Conservation (phyloP, 371 early-diverging fungal species). For the Mucor circinelloides region DNA sequence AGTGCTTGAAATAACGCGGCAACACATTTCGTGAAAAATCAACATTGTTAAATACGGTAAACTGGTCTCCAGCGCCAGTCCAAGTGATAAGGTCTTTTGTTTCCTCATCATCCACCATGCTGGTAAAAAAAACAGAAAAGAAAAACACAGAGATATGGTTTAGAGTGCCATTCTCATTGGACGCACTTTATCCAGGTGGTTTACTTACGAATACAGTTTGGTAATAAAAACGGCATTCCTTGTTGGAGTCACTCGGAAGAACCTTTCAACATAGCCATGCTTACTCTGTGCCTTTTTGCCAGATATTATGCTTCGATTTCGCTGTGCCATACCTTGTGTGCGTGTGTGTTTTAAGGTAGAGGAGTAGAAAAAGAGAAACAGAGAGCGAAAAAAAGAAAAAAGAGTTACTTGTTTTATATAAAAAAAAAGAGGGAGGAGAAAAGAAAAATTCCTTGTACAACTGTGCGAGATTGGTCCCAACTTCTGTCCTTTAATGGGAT, state of each 20-base stretch:
- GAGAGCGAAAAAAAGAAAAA: background rate
- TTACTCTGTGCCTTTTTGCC: constrained; percentile 14
- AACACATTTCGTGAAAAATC: constrained; percentile 27
- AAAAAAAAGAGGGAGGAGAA: background rate
- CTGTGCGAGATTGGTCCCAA: background rate
- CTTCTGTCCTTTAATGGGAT: background rate
- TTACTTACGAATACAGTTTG: constrained; percentile 28
- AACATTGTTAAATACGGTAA: constrained; percentile 24
- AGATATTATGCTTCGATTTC: background rate
- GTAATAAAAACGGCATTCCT: constrained; percentile 27
- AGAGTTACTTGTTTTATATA: background rate
- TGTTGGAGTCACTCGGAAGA: constrained; percentile 31
- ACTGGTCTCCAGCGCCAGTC: constrained; percentile 26
- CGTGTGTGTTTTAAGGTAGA: background rate
- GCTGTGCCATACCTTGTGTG: background rate
- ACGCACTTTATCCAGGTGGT: background rate
- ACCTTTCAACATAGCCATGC: constrained; percentile 25
- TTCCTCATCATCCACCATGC: constrained; percentile 27
- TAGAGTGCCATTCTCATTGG: background rate
- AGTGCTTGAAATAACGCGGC: constrained; percentile 32
- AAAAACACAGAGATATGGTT: background rate
- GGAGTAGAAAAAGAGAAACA: background rate
- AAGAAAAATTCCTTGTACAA: background rate
- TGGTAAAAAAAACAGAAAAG: background rate
- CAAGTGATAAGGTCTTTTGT: constrained; percentile 22